A percentile compares a stretch with the other conserved stretches of the same genome.
phyloP scores from a whole-genome alignment of 805 yeast species.

The Candida incommunis region DNA sequence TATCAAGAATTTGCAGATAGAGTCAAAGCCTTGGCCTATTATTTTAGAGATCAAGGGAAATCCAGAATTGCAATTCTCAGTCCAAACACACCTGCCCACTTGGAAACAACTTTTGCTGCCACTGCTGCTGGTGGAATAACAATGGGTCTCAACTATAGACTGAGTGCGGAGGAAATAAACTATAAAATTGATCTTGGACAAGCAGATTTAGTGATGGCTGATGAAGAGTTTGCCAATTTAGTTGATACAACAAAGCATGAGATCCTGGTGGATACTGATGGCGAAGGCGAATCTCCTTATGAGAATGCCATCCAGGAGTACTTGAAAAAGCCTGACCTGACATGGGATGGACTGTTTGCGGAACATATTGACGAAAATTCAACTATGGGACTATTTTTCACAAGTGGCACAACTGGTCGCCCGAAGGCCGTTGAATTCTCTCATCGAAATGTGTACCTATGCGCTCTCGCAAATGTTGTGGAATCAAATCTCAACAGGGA shows the following conservation, averaged over 20 bases:
- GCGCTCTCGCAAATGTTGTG: slow-evolving; percentile 18
- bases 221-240: slow-evolving; percentile 15
- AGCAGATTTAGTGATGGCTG: slow-evolving; percentile 18
- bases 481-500: slow-evolving; percentile 20
- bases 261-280: background rate
- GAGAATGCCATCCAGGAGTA: slow-evolving; percentile 1
- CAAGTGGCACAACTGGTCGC: slow-evolving; percentile 24
- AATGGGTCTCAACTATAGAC: slow-evolving; percentile 22
- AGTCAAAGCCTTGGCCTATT: slow-evolving; percentile 18
- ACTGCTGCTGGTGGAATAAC: slow-evolving; percentile 21
- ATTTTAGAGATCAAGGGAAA: slow-evolving; percentile 12
- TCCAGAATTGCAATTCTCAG: slow-evolving; percentile 19
- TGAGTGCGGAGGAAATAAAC: slow-evolving; percentile 17
- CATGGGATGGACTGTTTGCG: slow-evolving; percentile 12
- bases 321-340: background rate
- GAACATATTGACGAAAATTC: slow-evolving; percentile 13
- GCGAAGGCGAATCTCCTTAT: slow-evolving; percentile 1
- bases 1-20: slow-evolving; percentile 18
- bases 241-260: slow-evolving; percentile 5
- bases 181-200: slow-evolving; percentile 18
- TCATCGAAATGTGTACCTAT: slow-evolving; percentile 21
- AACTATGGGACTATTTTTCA: slow-evolving; percentile 16
- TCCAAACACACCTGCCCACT: slow-evolving; percentile 23
- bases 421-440: slow-evolving; percentile 27
- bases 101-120: slow-evolving; percentile 21